Evolutionary conservation across 805 yeast genomes (phyloP).

Genomic region (Lachancea cidri): DNA sequence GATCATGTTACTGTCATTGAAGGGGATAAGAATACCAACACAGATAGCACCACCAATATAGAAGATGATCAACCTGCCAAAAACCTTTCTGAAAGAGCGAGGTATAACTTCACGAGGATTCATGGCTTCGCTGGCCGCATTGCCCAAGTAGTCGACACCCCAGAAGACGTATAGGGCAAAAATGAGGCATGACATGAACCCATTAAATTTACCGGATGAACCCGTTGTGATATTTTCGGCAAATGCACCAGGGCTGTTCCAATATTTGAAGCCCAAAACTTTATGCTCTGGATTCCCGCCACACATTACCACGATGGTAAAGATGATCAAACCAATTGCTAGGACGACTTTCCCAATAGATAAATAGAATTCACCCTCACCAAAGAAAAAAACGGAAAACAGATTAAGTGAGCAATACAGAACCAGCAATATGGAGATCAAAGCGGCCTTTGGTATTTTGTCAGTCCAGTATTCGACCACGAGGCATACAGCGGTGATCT

Average conservation of each 20-base stretch:
- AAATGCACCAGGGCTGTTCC: slow-evolving; percentile 50
- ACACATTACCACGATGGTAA: slow-evolving; percentile 51
- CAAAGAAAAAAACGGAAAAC: slow-evolving; percentile 50
- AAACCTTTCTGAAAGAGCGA: slow-evolving; percentile 51
- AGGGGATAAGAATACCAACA: slow-evolving; percentile 57
- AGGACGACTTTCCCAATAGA: slow-evolving; percentile 54
- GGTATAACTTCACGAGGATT: slow-evolving; percentile 58
- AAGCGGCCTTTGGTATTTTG: slow-evolving; percentile 14
- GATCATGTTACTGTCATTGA: slow-evolving; percentile 42
- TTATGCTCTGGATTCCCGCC: slow-evolving; percentile 53
- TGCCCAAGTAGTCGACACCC: slow-evolving; percentile 45
- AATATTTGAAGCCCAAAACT: slow-evolving; percentile 50
- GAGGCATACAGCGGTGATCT: slow-evolving; percentile 56
- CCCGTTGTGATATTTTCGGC: slow-evolving; percentile 27
- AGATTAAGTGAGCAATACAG: slow-evolving; percentile 49
- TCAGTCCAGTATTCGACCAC: slow-evolving; percentile 47
- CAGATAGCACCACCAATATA: slow-evolving; percentile 52
- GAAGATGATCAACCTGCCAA: slow-evolving; percentile 52
- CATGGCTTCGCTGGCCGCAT: slow-evolving; percentile 49
- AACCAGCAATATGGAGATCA: slow-evolving; percentile 1
- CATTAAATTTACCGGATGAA: slow-evolving; percentile 37
- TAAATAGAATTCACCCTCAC: slow-evolving; percentile 59
- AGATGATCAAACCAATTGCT: slow-evolving; percentile 49
- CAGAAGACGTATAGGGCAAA: slow-evolving; percentile 49
- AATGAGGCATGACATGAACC: slow-evolving; percentile 46